Conservation (phyloP, 2,329 filamentous ascomycete genomes). For the Sclerotinia borealis region DNA sequence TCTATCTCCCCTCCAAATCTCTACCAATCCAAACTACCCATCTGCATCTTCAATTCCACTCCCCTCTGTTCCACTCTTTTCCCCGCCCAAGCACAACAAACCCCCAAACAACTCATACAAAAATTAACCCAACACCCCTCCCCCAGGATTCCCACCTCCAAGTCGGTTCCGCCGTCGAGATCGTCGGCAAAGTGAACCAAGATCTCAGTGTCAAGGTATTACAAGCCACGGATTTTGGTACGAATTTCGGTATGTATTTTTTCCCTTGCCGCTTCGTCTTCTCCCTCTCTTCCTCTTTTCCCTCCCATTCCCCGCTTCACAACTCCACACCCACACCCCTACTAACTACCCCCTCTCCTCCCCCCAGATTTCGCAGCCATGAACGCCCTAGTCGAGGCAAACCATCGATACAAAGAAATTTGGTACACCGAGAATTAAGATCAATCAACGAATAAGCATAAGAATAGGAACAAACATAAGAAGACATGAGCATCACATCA, state of each 20-base stretch:
- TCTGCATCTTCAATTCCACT: not conserved
- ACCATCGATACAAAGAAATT: slow-evolving; percentile 73
- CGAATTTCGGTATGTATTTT: slow-evolving; percentile 56
- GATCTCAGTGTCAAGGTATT: slow-evolving; percentile 68
- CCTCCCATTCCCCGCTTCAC: not conserved
- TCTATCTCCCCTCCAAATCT: not conserved
- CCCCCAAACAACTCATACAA: not conserved
- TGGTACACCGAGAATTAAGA: slow-evolving; percentile 52
- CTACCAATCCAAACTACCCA: not conserved
- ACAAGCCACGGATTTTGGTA: slow-evolving; percentile 63
- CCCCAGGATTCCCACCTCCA: slow-evolving; percentile 63
- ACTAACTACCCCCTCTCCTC: not conserved
- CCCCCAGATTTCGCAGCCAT: slow-evolving; percentile 58
- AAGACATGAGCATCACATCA: too few relatives aligned
- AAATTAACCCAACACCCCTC: not conserved
- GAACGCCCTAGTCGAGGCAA: slow-evolving; percentile 76
- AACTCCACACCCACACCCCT: too few relatives aligned
- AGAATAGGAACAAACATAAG: too few relatives aligned
- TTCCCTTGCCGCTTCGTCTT: not conserved
- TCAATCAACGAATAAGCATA: too few relatives aligned
- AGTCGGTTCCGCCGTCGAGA: slow-evolving; percentile 63
- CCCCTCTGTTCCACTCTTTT: not conserved
- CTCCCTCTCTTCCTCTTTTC: not conserved
- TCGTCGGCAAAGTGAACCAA: slow-evolving; percentile 73
- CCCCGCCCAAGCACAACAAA: not conserved